These are phyloP conservation scores for Amanita rubescens DNA, from an alignment of 768 basidiomycete species.

Conservation along the genomic window DNA sequence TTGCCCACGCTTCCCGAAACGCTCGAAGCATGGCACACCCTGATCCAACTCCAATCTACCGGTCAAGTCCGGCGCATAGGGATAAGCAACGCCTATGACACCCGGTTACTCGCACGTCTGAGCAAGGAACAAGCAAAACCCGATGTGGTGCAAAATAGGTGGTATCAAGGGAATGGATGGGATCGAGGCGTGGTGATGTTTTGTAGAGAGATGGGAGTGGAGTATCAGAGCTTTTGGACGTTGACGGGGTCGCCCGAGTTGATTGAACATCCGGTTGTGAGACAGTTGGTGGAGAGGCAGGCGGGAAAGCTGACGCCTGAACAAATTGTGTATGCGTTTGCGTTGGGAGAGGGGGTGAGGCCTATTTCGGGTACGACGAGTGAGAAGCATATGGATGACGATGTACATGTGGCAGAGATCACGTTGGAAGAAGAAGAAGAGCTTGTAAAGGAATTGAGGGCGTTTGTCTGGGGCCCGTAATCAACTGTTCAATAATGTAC, in stretches of 20 bases:
- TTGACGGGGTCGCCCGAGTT: slow-evolving; percentile 68
- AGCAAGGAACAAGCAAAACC: slow-evolving; percentile 43
- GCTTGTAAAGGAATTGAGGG: slow-evolving; percentile 10
- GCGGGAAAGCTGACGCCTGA: slow-evolving; percentile 41
- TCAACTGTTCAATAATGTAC: background rate
- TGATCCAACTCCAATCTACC: slow-evolving; percentile 55
- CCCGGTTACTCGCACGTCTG: slow-evolving; percentile 43
- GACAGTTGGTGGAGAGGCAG: slow-evolving; percentile 35
- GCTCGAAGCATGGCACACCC: slow-evolving; percentile 57
- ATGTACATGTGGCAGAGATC: slow-evolving; percentile 33
- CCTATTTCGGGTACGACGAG: slow-evolving; percentile 74
- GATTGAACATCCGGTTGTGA: slow-evolving; percentile 40
- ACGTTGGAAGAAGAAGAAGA: slow-evolving; percentile 10
- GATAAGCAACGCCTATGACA: slow-evolving; percentile 73
- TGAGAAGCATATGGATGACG: slow-evolving; percentile 61
- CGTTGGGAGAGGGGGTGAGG: slow-evolving; percentile 56
- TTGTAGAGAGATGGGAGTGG: slow-evolving; percentile 54
- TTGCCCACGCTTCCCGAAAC: slow-evolving; percentile 51
- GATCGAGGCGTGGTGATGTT: slow-evolving; percentile 57
- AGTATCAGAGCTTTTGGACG: slow-evolving; percentile 89
- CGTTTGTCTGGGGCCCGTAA: slow-evolving; percentile 6
- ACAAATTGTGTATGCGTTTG: slow-evolving; percentile 63
- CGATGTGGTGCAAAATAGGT: slow-evolving; percentile 77
- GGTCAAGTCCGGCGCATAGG: slow-evolving; percentile 63
- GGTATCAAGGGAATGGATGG: slow-evolving; percentile 79